Evolutionary conservation across 1,284 basidiomycete species (phyloP), one percentile per base, ranked within the genome.

Genomic region (Ganoderma lucidum): DNA sequence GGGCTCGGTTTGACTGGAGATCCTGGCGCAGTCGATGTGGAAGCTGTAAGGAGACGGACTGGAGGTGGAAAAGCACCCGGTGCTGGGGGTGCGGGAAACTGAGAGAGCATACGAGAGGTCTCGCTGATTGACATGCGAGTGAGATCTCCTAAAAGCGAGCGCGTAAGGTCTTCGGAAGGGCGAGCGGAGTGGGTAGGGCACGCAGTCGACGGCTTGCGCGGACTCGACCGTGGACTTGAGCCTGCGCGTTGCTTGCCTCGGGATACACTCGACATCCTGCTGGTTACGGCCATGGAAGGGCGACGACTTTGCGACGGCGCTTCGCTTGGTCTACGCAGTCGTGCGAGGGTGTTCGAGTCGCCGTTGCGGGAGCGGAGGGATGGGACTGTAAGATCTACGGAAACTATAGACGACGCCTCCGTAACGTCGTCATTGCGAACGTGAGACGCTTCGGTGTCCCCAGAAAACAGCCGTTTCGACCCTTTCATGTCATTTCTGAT

Each of bases 401-500:
- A 70, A 30, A 65, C n/a, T 10, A 65, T 42, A 4, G 72, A 73
- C 14, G 59, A 61, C 6, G 66, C 51, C 48, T 73, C 72, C 1
- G 72, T 72, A 10, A 68, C 66, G 17, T 71, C 73, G 51, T 71
- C 67, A 37, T 55, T 65, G 15, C 66, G 70, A 39, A 69, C 15
- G 9, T 84, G 84, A 35, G 87, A 87, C 41, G 82, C 71, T 30
- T 90, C 90, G 0, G 87, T 90, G 30, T 89, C 89, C 2, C 84
- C 86, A 2, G 92, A 92, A 74, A 91, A 90, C 1, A 92, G 73
- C 23, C 91, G 89, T 77, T 92, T 93, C 55, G 87, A 85, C 10
- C 87, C 86, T 75, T 88, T 90, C 84, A 93, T 87, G 73, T 93
- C 92, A 66, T 84, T 85, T 79, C 92, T 92, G 71, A 96, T 94